Evolutionary conservation across 495 filamentous ascomycete genomes (phyloP), one percentile per base, ranked within the genome.

Genomic region (Neurospora africana): DNA sequence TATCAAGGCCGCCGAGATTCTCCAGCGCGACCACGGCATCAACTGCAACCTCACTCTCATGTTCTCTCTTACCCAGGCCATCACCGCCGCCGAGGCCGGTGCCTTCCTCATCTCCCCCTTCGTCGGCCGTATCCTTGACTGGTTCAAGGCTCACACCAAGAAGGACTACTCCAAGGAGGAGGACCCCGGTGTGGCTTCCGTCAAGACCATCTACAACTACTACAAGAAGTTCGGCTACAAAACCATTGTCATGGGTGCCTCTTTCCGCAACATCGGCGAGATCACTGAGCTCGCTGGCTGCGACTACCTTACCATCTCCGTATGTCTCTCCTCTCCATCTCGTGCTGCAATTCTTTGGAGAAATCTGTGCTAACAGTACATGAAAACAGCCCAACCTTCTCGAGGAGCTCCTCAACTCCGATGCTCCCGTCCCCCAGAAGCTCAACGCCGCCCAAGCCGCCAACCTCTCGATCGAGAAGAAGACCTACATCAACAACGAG

Each of bases 171-270:
- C 86, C 78, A 85, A 92, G 77, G 80, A 91, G 81, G 94, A 98
- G 76, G 95, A 99, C 88, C 95, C 95, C 70, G 95, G 95, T 84
- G 95, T 99, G 84, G 90, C 94, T 87, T 93, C 91, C 77, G 96
- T 99, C 78, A 88, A 97, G 89, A 79, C 76, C 81, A 99, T 99
- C 87, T 99, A 91, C 91, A 97, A 99, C 87, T 99, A 99, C 92
- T 99, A 99, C 90, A 99, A 99, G 93, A 99, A 98, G 88, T 91
- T 87, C 83, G 93, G 91, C 79, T 98, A 99, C 89, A 94, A 95
- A 77, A 99, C 95, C 82, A 97, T 97, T 78, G 95, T 99, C 81
- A 99, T 99, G 95, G 95, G 95, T 79, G 95, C 95, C 75, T 97
- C 94, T 17, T 99, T 99, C 92, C 88, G 95, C 78, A 97, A 92